Conservation (phyloP, 2,329 filamentous ascomycete species). For the Ceratocystis harringtonii region DNA sequence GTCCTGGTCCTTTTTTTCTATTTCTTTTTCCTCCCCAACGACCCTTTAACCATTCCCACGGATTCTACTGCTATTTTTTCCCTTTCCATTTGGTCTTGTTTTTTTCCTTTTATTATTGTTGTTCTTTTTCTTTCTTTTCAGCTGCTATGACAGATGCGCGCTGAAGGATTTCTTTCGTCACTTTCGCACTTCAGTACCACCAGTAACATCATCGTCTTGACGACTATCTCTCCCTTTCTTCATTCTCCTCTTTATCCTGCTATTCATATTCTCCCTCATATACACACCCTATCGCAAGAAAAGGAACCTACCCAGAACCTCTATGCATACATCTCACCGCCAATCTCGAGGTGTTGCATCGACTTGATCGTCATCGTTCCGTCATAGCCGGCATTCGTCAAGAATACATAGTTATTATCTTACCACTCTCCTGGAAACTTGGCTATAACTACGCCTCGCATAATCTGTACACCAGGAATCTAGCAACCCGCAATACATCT, state of each 20-base stretch:
- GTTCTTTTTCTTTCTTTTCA: not conserved
- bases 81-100: not conserved
- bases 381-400: not conserved
- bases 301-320: not conserved
- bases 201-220: conserved; percentile 1
- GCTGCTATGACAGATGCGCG: not conserved
- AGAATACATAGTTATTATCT: not conserved
- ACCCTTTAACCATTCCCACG: not conserved
- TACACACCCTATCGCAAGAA: not conserved
- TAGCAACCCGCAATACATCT: not conserved
- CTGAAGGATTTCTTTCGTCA: conserved; percentile 7
- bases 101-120: not conserved
- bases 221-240: not conserved
- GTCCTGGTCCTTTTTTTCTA: conserved; percentile 2
- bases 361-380: conserved; percentile 4
- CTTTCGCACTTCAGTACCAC: conserved; percentile 4
- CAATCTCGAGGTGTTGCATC: not conserved
- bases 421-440: not conserved
- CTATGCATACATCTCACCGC: not conserved
- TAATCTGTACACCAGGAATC: not conserved
- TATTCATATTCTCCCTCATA: not conserved
- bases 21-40: not conserved
- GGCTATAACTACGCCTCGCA: not conserved
- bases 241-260: not conserved
- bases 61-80: not conserved